phyloP scores from a whole-genome alignment of 257 asterid genomes.

The Solanum dulcamara region DNA sequence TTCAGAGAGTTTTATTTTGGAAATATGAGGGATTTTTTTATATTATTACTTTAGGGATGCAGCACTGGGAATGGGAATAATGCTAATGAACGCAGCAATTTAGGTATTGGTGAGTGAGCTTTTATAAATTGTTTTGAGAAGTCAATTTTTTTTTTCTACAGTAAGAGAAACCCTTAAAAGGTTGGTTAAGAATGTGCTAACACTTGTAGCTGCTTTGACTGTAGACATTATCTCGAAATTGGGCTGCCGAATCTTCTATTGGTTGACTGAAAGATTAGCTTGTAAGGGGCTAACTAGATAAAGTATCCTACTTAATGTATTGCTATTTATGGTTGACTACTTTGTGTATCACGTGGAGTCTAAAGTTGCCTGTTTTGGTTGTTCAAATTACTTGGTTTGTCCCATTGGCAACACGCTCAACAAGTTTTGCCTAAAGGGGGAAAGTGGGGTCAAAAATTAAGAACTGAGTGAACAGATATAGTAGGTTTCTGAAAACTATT shows the following conservation, averaged over 20 bases:
- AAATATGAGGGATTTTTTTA: not conserved
- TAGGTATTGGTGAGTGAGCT: not conserved
- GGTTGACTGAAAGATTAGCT: not conserved
- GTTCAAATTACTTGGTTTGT: not conserved
- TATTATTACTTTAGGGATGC: not conserved
- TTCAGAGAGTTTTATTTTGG: not conserved
- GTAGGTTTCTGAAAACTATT: not conserved
- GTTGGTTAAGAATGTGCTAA: not conserved
- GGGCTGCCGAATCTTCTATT: not conserved
- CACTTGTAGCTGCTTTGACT: not conserved
- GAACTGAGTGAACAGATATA: not conserved
- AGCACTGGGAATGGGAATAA: not conserved
- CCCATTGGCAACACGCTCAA: no score
- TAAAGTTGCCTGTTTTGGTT: not conserved
- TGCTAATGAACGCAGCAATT: not conserved
- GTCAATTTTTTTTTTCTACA: not conserved
- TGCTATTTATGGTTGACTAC: not conserved
- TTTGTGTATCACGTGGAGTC: not conserved
- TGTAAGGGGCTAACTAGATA: not conserved
- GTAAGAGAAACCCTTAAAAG: not conserved
- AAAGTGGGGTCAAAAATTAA: not conserved
- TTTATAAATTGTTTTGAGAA: not conserved
- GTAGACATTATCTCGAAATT: not conserved
- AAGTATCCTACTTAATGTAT: not conserved
- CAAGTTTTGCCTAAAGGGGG: no score